phyloP scores from a whole-genome alignment of 148 eudicot genomes.

The Tetragonia tetragonoides region DNA sequence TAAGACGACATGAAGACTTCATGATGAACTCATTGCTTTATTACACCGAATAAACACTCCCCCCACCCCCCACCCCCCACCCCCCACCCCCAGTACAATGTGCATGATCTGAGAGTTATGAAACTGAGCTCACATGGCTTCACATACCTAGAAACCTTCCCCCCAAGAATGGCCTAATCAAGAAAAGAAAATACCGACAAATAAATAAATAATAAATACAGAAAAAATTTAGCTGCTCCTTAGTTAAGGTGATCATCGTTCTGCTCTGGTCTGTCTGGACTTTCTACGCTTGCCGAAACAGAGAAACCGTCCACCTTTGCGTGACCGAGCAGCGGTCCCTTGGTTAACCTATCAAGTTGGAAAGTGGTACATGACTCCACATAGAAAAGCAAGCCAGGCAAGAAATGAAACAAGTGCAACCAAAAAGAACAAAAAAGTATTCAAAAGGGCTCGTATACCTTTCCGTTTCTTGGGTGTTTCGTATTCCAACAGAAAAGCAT shows the following conservation, averaged over 20 bases:
- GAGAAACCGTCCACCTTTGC: slow-evolving; percentile 51
- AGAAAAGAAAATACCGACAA: slow-evolving; percentile 3
- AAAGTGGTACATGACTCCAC: slow-evolving; percentile 1
- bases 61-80: neutral
- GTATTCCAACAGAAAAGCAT: slow-evolving; percentile 80
- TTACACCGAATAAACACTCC: neutral
- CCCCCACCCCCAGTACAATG: neutral
- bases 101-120: slow-evolving; percentile 22
- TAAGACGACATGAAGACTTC: neutral
- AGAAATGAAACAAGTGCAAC: neutral
- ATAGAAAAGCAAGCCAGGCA: neutral
- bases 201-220: slow-evolving; percentile 18
- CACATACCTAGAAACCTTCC: slow-evolving; percentile 11
- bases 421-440: neutral
- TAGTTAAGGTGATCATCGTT: neutral
- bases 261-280: slow-evolving; percentile 32
- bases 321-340: slow-evolving; percentile 39
- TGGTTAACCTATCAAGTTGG: slow-evolving; percentile 48
- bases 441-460: slow-evolving; percentile 35
- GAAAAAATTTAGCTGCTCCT: slow-evolving; percentile 24
- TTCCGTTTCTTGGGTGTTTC: slow-evolving; percentile 46
- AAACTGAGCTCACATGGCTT: slow-evolving; percentile 16
- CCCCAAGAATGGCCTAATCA: slow-evolving; percentile 22
- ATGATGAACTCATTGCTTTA: slow-evolving; percentile 15
- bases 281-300: slow-evolving; percentile 70